A percentile compares a stretch with the other conserved stretches of the same genome.
Conservation (phyloP, 2,329 filamentous ascomycete species). For the Aspergillus felis region DNA sequence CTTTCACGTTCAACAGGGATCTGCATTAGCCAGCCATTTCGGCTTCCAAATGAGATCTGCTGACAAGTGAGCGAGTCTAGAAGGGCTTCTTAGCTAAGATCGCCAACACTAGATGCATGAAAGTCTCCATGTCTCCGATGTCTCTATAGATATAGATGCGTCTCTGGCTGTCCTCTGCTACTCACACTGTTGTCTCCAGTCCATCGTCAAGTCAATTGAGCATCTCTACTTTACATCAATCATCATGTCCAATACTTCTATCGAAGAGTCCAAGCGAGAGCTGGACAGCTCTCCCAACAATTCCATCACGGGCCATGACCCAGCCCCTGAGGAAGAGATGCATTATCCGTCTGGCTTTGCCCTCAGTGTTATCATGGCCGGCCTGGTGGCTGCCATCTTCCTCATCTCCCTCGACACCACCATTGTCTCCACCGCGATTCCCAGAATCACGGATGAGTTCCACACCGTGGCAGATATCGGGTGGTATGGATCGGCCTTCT, state of each 20-base stretch:
- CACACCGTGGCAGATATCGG: slow-evolving; percentile 26
- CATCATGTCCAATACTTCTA: neutral
- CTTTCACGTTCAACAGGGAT: neutral
- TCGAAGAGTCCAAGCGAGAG: neutral
- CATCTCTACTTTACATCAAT: neutral
- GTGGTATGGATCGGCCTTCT: slow-evolving; percentile 37
- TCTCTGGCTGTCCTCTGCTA: neutral
- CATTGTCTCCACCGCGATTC: slow-evolving; percentile 33
- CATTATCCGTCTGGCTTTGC: slow-evolving; percentile 23
- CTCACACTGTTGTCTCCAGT: neutral
- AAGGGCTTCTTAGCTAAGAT: neutral
- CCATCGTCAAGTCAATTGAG: neutral
- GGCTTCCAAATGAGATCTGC: neutral
- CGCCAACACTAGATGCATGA: neutral
- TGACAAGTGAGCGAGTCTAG: neutral
- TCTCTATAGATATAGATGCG: neutral
- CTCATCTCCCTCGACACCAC: slow-evolving; percentile 17
- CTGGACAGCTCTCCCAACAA: neutral
- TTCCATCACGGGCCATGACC: neutral
- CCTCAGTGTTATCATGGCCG: slow-evolving; percentile 42
- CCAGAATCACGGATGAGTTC: slow-evolving; percentile 26
- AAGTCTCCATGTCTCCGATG: neutral
- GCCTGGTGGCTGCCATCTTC: slow-evolving; percentile 28
- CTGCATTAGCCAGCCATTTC: too few relatives aligned
- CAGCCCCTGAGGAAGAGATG: neutral